Conservation (phyloP, 176 grass and related monocot genomes). For the Dendrocalamus sinicus region DNA sequence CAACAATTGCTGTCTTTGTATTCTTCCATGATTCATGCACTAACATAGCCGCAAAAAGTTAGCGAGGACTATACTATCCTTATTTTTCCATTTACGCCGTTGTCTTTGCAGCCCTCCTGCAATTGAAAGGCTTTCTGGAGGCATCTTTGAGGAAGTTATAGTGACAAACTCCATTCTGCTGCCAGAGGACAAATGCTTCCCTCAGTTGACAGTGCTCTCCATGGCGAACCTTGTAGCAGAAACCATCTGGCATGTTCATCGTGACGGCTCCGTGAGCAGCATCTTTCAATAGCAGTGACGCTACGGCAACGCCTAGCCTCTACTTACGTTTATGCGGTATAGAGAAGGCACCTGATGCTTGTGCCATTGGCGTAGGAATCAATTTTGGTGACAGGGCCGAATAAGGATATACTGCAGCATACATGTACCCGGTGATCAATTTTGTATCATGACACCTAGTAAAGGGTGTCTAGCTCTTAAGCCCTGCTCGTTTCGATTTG, state of each 20-base stretch:
- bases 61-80: background rate
- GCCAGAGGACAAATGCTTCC: slow-evolving; percentile 64
- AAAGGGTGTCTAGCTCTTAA: background rate
- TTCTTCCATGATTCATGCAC: slow-evolving; percentile 16
- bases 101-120: slow-evolving; percentile 71
- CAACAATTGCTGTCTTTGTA: background rate
- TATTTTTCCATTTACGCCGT: slow-evolving; percentile 6
- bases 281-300: slow-evolving; percentile 58
- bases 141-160: slow-evolving; percentile 89
- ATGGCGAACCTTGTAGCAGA: slow-evolving; percentile 93
- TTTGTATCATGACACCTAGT: background rate
- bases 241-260: slow-evolving; percentile 86
- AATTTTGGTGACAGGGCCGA: slow-evolving; percentile 41
- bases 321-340: slow-evolving; percentile 21
- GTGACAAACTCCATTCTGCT: slow-evolving; percentile 86
- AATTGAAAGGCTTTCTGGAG: slow-evolving; percentile 80
- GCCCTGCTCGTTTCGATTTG: too few relatives aligned
- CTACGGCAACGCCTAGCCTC: background rate
- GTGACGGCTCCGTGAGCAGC: slow-evolving; percentile 73
- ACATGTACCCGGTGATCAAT: slow-evolving; percentile 1
- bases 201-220: slow-evolving; percentile 83
- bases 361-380: background rate
- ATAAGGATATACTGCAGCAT: slow-evolving; percentile 34
- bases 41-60: background rate
- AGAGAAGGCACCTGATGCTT: slow-evolving; percentile 40